A percentile compares a stretch with the other conserved stretches of the same genome.
Evolutionary conservation across 108 stramenopile genomes (phyloP).

Genomic region (Nitzschia sp.): DNA sequence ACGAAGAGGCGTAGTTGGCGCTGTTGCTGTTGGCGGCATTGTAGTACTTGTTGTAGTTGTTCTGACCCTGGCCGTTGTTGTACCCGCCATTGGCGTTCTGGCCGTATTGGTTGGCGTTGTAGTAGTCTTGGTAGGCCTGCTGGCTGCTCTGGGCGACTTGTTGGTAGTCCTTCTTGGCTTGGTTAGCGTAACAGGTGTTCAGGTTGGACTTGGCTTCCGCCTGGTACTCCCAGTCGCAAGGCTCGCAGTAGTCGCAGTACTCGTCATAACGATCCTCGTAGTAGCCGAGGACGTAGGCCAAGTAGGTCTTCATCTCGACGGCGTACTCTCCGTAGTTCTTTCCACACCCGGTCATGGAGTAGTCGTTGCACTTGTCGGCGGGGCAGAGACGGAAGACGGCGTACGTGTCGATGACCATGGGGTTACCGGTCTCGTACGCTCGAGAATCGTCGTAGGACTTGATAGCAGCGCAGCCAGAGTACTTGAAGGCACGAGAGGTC

Average conservation of each 20-base stretch:
- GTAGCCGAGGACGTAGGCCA: constrained; percentile 55
- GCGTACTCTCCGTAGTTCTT: constrained; percentile 88
- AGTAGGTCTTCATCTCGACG: constrained; percentile 74
- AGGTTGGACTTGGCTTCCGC: constrained; percentile 2
- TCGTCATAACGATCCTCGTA: constrained; percentile 56
- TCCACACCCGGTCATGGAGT: constrained; percentile 59
- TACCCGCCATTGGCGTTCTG: constrained; percentile 1
- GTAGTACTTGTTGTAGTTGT: constrained; percentile 28
- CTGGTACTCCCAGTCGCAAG: constrained; percentile 42
- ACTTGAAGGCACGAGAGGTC: constrained; percentile 74
- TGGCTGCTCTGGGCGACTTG: constrained; percentile 25
- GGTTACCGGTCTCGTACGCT: constrained; percentile 30
- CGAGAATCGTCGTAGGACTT: constrained; percentile 57
- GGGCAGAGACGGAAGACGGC: constrained; percentile 85
- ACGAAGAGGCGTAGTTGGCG: not conserved
- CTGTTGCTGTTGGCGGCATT: constrained; percentile 3
- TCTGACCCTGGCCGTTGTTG: not conserved
- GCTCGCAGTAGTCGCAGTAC: constrained; percentile 76
- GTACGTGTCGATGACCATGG: constrained; percentile 60
- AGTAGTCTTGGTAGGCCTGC: constrained; percentile 13
- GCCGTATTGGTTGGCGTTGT: constrained; percentile 9
- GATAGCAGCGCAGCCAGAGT: constrained; percentile 80
- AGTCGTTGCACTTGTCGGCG: constrained; percentile 54
- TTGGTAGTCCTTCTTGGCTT: constrained; percentile 13
- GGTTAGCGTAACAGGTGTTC: constrained; percentile 4